Percentiles rank a stretch among this genome's conserved stretches.
Evolutionary conservation across 148 eudicot species (phyloP).

Genomic region (Camellia granthamiana): DNA sequence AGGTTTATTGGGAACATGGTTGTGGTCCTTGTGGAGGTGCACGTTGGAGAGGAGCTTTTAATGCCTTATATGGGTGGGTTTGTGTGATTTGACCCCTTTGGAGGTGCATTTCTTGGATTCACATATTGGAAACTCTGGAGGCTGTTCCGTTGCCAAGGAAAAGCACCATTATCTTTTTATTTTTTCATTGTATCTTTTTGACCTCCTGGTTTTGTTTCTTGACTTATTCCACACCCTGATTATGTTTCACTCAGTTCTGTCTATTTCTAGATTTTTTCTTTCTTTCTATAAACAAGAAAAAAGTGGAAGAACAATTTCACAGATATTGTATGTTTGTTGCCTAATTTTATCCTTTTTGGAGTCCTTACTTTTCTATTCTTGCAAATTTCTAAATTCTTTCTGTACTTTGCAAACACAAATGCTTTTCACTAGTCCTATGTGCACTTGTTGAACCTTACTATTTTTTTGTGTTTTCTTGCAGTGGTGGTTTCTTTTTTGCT

Average conservation of each 20-base stretch:
- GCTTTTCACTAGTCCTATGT: background rate
- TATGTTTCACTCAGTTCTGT: no score
- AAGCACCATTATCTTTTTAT: background rate
- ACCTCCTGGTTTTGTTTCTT: background rate
- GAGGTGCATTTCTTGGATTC: background rate
- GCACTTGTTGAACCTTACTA: background rate
- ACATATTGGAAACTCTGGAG: background rate
- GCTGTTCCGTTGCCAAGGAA: background rate
- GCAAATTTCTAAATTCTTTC: no score
- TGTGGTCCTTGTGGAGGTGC: no score
- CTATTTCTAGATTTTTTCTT: no score
- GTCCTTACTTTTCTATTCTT: background rate
- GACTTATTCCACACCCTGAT: no score
- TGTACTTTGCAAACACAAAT: no score
- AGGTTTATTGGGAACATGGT: no score
- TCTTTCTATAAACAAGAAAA: background rate
- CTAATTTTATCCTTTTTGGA: background rate
- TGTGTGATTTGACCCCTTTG: background rate
- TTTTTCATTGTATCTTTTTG: background rate
- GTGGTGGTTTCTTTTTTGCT: constrained; percentile 79
- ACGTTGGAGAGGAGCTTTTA: background rate
- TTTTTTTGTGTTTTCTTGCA: constrained; percentile 29
- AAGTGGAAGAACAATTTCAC: constrained; percentile 1
- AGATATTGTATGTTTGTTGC: background rate
- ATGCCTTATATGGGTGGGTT: background rate